Evolutionary conservation across 2,329 filamentous ascomycete species (phyloP), one percentile per base, ranked within the genome.

Genomic region (Pseudogymnoascus sp.): DNA sequence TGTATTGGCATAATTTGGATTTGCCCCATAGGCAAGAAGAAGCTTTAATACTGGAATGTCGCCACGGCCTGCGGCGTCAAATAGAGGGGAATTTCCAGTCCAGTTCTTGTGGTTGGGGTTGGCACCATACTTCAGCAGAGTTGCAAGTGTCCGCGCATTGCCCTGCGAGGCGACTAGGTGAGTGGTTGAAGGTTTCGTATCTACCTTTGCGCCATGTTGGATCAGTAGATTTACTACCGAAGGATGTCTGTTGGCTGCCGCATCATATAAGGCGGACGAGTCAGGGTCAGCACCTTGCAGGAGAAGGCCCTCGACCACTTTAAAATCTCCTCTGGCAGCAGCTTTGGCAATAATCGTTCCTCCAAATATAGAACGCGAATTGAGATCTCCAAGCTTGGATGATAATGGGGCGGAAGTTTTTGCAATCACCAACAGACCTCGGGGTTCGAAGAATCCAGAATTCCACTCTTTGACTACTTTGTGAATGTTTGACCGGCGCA

Each of bases 301-400:
- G 21, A 23, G 61, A 49, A 9, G 28, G 25, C 41, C 62, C 64
- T 25, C 65, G 55, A 33, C 63, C 25, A 23, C 38, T 40, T 12
- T 40, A 43, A 43, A 23, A 62, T n/a, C 63, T 43, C 8, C 41
- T 61, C 49, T 49, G 4, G 28, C 12, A 5, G 63, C 60, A 11
- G 65, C 63, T 12, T 59, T 52, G 38, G 58, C 62, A 2, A 67
- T 58, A 9, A 28, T 28, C 1, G 65, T 63, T 16, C 61, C 63
- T 21, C 60, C 60, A 33, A 64, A 65, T 40, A 63, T 62, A 40
- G 65, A 63, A 9, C 62, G 28, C 4, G 63, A 61, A 35, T 67
- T 65, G 37, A 67, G 37, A 31, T 67, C 60, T 21, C 61, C 59
- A 5, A 37, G 31, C 9, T n/a, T 33, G 3, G 43, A 33, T 6